Evolutionary conservation across 129 eudicot species (phyloP).

Genomic region (Tagetes patula): DNA sequence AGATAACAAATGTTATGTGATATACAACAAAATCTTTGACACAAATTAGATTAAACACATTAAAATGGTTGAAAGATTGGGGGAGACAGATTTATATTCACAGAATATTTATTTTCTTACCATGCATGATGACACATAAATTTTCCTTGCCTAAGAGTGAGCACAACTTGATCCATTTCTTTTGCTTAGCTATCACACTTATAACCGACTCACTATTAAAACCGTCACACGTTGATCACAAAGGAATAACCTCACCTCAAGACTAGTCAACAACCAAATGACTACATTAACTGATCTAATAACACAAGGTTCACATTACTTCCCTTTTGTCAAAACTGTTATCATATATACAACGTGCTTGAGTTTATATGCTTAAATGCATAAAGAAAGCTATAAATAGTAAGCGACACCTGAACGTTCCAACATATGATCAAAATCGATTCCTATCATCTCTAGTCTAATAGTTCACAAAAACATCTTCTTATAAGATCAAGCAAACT

Average conservation of each 20-base stretch:
- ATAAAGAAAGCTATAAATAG: background rate
- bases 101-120: background rate
- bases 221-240: background rate
- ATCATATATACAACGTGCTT: background rate
- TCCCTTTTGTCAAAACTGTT: constrained; percentile 6
- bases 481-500: background rate
- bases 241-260: background rate
- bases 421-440: background rate
- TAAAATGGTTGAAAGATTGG: background rate
- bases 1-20: background rate
- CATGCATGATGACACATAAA: background rate
- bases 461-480: background rate
- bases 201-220: background rate
- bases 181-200: background rate
- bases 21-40: background rate
- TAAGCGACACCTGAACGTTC: background rate
- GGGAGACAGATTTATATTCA: background rate
- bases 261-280: background rate
- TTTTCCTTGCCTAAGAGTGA: background rate
- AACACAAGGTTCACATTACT: background rate
- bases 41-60: background rate
- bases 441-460: background rate
- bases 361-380: background rate
- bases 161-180: background rate
- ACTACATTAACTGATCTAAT: background rate